Conservation (phyloP, 805 yeast species). For the Torulaspora maleeae region DNA sequence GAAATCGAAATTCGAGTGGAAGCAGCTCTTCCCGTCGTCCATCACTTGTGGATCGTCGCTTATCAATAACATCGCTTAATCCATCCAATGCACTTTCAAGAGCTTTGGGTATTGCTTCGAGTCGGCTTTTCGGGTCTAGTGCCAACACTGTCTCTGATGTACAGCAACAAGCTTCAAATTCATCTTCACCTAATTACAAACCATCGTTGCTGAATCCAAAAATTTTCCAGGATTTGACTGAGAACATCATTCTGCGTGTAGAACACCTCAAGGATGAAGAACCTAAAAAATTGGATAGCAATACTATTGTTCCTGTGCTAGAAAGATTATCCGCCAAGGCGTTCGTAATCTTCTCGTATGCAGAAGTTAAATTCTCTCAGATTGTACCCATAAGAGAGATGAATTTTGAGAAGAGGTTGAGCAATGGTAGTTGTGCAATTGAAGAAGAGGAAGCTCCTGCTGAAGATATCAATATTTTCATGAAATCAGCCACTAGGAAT, state of each 20-base stretch:
- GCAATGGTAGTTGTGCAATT: conserved; percentile 35
- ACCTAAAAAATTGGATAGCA: conserved; percentile 17
- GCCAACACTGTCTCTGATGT: conserved; percentile 21
- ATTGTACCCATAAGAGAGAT: conserved; percentile 57
- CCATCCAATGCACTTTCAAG: conserved; percentile 87
- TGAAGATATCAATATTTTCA: conserved; percentile 2
- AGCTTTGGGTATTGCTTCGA: conserved; percentile 84
- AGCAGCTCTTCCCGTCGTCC: conserved; percentile 53
- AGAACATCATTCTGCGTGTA: conserved; percentile 30
- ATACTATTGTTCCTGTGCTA: conserved; percentile 41
- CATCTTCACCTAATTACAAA: conserved; percentile 26
- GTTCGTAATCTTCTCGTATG: conserved; percentile 81
- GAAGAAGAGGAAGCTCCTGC: conserved; percentile 36
- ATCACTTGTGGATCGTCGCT: conserved; percentile 56
- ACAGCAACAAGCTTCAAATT: conserved; percentile 21
- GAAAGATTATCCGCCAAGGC: conserved; percentile 85
- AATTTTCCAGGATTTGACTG: conserved; percentile 32
- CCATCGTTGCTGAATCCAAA: conserved; percentile 27
- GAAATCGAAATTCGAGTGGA: conserved; percentile 37
- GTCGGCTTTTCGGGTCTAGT: conserved; percentile 67
- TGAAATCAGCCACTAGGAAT: conserved; percentile 11
- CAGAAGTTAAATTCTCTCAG: conserved; percentile 86
- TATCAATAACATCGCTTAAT: conserved; percentile 59
- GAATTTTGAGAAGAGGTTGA: conserved; percentile 20
- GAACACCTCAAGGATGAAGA: conserved; percentile 18